Evolutionary conservation across 164 flowering plant genomes (phyloP).

Genomic region (Liriodendron chinense): DNA sequence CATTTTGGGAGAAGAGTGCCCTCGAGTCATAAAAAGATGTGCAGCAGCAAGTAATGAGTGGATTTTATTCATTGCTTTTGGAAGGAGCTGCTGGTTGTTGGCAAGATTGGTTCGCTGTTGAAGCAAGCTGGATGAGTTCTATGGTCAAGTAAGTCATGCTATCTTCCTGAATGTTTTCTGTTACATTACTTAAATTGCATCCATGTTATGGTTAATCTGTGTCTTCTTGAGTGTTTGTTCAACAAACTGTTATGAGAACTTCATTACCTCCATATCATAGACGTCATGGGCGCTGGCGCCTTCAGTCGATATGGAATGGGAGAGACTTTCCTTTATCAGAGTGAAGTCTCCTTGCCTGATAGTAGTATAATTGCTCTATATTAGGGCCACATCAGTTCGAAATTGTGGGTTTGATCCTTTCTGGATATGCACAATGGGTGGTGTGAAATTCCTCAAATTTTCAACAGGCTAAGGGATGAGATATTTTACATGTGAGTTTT

Average conservation of each 20-base stretch:
- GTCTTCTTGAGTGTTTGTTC: neutral
- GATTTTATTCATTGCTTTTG: conserved; percentile 17
- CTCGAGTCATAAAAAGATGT: neutral
- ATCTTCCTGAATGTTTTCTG: conserved; percentile 16
- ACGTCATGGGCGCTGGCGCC: too few relatives aligned
- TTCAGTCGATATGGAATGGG: too few relatives aligned
- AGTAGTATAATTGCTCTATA: too few relatives aligned
- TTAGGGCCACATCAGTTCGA: too few relatives aligned
- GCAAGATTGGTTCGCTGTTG: conserved; percentile 18
- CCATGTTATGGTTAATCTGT: conserved; percentile 10
- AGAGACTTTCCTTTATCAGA: too few relatives aligned
- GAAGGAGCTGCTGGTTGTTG: conserved; percentile 20
- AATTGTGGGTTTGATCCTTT: too few relatives aligned
- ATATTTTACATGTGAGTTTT: too few relatives aligned
- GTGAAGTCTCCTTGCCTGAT: too few relatives aligned
- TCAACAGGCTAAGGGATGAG: too few relatives aligned
- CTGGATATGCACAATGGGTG: too few relatives aligned
- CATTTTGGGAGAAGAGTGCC: conserved; percentile 1
- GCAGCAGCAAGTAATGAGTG: conserved; percentile 14
- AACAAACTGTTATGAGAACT: neutral
- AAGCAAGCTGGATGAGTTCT: conserved; percentile 22
- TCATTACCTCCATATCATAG: too few relatives aligned
- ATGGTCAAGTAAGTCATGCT: conserved; percentile 30
- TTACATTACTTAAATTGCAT: conserved; percentile 14
- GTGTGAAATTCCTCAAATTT: too few relatives aligned